Conservation (phyloP, 169 alveolate genomes). For the Eimeria zaria region DNA sequence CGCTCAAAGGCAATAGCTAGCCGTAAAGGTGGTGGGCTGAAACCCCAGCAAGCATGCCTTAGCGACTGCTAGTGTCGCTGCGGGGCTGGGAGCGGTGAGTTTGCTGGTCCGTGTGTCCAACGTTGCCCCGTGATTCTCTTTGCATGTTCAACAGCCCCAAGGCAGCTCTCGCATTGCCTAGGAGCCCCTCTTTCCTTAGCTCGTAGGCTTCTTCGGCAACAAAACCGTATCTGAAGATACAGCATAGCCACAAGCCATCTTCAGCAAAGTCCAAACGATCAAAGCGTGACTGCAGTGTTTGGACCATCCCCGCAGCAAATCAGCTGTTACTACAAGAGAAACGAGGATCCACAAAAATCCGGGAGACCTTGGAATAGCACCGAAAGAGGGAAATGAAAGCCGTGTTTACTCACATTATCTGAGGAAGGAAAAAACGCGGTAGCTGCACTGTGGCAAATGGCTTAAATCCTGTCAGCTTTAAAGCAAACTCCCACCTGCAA, state of each 20-base stretch:
- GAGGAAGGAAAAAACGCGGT: constrained; percentile 59
- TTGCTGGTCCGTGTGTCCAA: background rate
- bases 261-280: background rate
- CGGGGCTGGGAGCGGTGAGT: constrained; percentile 7
- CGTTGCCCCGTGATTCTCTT: background rate
- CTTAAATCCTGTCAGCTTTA: constrained; percentile 46
- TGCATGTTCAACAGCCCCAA: constrained; percentile 42
- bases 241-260: background rate
- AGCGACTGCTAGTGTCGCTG: constrained; percentile 27
- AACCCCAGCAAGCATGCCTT: background rate
- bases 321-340: background rate
- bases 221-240: constrained; percentile 44
- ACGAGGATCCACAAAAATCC: too few relatives aligned
- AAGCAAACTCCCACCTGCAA: constrained; percentile 69
- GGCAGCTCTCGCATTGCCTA: constrained; percentile 47
- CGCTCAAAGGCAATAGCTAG: background rate
- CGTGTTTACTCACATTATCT: constrained; percentile 22
- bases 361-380: background rate
- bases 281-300: background rate
- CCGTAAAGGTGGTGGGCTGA: background rate
- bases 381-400: background rate
- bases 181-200: background rate
- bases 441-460: constrained; percentile 16
- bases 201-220: constrained; percentile 51
- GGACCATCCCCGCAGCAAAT: background rate